Evolutionary conservation across 2,329 filamentous ascomycete genomes (phyloP).

Genomic region (Helicocarpus griseus): DNA sequence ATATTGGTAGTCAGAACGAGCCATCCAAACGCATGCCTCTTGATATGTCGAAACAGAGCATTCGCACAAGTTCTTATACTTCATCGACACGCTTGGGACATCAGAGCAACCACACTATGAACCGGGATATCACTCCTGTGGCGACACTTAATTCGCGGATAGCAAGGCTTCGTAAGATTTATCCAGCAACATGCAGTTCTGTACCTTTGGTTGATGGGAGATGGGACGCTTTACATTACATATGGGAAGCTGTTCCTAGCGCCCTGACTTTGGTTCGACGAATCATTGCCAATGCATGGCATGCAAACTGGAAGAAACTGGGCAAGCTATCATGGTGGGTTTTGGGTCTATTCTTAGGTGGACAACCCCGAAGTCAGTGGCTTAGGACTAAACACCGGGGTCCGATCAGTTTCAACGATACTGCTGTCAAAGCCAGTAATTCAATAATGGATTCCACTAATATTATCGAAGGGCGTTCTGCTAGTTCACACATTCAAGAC

Average conservation of each 20-base stretch:
- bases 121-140: conserved; percentile 1
- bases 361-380: conserved; percentile 11
- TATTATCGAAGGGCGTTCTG: not conserved
- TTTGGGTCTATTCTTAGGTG: conserved; percentile 23
- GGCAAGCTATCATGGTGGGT: conserved; percentile 29
- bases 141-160: not conserved
- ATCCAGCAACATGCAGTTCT: not conserved
- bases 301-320: conserved; percentile 20
- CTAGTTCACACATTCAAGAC: not conserved
- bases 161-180: not conserved
- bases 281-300: conserved; percentile 27
- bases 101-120: not conserved
- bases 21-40: not conserved
- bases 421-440: not conserved
- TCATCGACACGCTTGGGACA: not conserved
- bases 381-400: not conserved
- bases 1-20: not conserved
- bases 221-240: conserved; percentile 2
- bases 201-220: not conserved
- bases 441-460: not conserved
- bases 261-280: conserved; percentile 16
- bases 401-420: not conserved
- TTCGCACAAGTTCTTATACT: not conserved
- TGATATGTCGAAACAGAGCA: not conserved
- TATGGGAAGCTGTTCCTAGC: conserved; percentile 2